A percentile compares a stretch with the other conserved stretches of the same genome.
phyloP scores from a whole-genome alignment of 805 yeast species.

The Wickerhamiella galacta region DNA sequence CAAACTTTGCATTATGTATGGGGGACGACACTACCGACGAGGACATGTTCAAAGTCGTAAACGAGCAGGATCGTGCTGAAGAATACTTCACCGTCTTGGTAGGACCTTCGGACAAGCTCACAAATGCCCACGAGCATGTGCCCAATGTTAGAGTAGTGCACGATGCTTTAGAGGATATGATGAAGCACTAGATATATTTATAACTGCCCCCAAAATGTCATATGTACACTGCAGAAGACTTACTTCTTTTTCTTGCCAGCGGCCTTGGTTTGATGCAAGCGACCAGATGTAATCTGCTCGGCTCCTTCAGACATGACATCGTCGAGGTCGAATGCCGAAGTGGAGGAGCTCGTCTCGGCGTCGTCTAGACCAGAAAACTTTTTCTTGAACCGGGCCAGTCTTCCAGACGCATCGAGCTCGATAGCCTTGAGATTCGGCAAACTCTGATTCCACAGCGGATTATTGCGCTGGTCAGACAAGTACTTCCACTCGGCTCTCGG shows the following conservation, averaged over 20 bases:
- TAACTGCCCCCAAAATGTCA: neutral
- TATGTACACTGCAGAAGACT: constrained; percentile 1
- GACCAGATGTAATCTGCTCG: constrained; percentile 14
- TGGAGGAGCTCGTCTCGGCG: neutral
- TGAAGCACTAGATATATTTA: neutral
- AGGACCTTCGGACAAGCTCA: constrained; percentile 25
- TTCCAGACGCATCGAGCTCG: constrained; percentile 75
- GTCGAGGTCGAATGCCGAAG: constrained; percentile 11
- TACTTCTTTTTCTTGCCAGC: constrained; percentile 11
- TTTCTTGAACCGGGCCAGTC: constrained; percentile 30
- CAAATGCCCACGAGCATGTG: constrained; percentile 20
- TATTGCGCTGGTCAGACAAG: constrained; percentile 78
- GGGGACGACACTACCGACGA: constrained; percentile 98
- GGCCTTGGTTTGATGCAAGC: constrained; percentile 9
- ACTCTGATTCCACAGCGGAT: constrained; percentile 76
- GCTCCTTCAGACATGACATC: constrained; percentile 15
- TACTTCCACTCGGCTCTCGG: constrained; percentile 77
- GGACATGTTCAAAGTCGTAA: constrained; percentile 80
- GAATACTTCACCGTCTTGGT: constrained; percentile 15
- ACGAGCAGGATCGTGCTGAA: constrained; percentile 35
- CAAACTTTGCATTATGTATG: constrained; percentile 74
- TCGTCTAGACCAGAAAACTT: constrained; percentile 16
- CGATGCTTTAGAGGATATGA: constrained; percentile 9
- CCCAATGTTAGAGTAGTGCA: constrained; percentile 12
- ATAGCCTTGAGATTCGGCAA: constrained; percentile 57